Conservation (phyloP, 139 green algal species). For the Closterium sp. region DNA sequence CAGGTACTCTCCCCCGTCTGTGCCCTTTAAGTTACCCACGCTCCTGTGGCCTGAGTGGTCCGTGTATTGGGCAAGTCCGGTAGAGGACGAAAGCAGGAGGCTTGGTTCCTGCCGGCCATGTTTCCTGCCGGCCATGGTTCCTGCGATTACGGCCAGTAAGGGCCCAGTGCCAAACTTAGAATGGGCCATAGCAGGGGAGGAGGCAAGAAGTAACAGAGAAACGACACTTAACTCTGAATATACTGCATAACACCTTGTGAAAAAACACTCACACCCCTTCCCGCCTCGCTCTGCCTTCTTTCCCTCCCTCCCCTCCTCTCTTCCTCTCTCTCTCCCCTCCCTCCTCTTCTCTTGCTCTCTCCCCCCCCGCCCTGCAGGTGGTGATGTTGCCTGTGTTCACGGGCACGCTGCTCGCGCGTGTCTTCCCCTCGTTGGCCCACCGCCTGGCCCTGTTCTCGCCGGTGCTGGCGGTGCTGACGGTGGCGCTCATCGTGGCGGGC, state of each 20-base stretch:
- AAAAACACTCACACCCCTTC: too few species aligned
- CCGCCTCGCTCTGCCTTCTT: too few species aligned
- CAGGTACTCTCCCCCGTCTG: not conserved
- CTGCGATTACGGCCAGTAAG: too few species aligned
- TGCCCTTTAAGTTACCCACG: too few species aligned
- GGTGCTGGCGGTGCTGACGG: slow-evolving; percentile 54
- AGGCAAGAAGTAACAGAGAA: too few species aligned
- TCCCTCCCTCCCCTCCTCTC: not conserved
- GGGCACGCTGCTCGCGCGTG: slow-evolving; percentile 61
- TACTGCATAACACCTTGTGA: too few species aligned
- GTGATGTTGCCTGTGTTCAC: slow-evolving; percentile 73
- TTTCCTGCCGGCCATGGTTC: too few species aligned
- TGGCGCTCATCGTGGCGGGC: slow-evolving; percentile 57
- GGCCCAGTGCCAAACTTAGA: too few species aligned
- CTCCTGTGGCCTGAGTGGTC: too few species aligned
- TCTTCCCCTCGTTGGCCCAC: not conserved
- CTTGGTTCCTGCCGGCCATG: too few species aligned
- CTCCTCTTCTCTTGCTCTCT: not conserved
- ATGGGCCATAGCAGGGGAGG: too few species aligned
- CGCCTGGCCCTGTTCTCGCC: slow-evolving; percentile 54
- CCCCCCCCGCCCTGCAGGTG: slow-evolving; percentile 54
- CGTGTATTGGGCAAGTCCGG: not conserved
- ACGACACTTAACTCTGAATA: too few species aligned
- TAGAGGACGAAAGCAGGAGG: not conserved
- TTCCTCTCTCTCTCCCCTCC: not conserved